Conservation (phyloP, 768 basidiomycete species). For the Russula foetens region DNA sequence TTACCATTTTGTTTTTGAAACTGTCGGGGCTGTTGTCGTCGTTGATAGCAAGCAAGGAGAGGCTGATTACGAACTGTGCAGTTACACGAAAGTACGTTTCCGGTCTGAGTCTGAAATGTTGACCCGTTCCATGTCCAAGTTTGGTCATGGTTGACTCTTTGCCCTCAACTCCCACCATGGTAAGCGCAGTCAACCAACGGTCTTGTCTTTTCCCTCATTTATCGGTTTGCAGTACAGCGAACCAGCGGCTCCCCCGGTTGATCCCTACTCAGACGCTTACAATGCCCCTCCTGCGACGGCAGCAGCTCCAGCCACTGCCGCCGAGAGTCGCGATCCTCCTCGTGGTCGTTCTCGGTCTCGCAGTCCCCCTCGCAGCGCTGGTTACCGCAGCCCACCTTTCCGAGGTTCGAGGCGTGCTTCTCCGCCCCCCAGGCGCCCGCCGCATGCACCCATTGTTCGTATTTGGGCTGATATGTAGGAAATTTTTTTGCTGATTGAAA, state of each 20-base stretch:
- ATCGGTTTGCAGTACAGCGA: conserved; percentile 53
- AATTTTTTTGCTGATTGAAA: conserved; percentile 26
- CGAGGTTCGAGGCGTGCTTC: conserved; percentile 38
- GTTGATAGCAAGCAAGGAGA: conserved; percentile 26
- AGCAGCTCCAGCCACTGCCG: conserved; percentile 30
- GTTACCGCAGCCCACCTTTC: conserved; percentile 48
- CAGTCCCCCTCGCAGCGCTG: conserved; percentile 53
- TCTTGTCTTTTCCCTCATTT: background rate
- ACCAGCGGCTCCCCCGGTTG: conserved; percentile 46
- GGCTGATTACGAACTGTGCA: conserved; percentile 63
- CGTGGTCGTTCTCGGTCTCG: conserved; percentile 70
- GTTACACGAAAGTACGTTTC: conserved; percentile 34
- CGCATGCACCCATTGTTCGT: conserved; percentile 71
- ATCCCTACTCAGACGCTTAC: conserved; percentile 81
- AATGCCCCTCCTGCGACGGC: conserved; percentile 51
- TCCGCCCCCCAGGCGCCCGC: conserved; percentile 51
- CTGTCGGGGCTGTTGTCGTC: conserved; percentile 34
- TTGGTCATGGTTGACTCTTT: conserved; percentile 26
- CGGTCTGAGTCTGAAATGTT: conserved; percentile 23
- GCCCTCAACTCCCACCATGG: conserved; percentile 54
- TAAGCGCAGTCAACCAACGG: conserved; percentile 31
- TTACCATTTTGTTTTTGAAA: conserved; percentile 63
- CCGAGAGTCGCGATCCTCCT: conserved; percentile 49
- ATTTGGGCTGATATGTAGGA: conserved; percentile 1
- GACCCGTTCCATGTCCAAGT: conserved; percentile 18